phyloP scores from a whole-genome alignment of 139 green algal genomes.

The Chlamydomonas sp. region DNA sequence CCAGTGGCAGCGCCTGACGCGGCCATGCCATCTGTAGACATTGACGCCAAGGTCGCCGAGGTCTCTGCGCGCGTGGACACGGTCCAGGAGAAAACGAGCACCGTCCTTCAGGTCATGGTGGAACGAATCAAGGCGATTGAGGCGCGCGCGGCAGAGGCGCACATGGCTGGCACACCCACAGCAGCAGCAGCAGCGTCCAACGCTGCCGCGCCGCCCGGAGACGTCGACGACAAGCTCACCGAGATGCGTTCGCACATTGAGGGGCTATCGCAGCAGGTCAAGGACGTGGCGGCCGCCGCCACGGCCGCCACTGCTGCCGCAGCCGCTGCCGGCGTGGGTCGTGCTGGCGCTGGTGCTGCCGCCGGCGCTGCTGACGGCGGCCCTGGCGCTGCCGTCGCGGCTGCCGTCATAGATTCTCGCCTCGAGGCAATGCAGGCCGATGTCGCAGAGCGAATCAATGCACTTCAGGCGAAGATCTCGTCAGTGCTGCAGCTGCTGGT shows the following conservation, averaged over 20 bases:
- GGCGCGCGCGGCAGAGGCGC: neutral
- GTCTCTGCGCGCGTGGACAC: neutral
- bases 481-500: slow-evolving; percentile 16
- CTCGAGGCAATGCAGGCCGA: no score
- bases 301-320: no score
- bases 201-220: neutral
- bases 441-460: no score
- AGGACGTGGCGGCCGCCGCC: no score
- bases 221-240: neutral
- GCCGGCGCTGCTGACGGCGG: no score
- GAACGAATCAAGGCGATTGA: slow-evolving; percentile 2
- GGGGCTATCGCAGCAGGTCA: no score
- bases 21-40: neutral
- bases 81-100: neutral
- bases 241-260: slow-evolving; percentile 3
- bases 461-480: neutral
- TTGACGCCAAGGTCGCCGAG: neutral
- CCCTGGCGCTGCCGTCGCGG: no score
- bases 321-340: no score
- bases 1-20: neutral
- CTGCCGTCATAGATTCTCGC: no score
- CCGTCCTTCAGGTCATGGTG: slow-evolving; percentile 9
- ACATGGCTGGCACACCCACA: no score
- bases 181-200: neutral
- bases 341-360: no score